Conservation (phyloP, 768 basidiomycete genomes). For the Hortiboletus campestris region DNA sequence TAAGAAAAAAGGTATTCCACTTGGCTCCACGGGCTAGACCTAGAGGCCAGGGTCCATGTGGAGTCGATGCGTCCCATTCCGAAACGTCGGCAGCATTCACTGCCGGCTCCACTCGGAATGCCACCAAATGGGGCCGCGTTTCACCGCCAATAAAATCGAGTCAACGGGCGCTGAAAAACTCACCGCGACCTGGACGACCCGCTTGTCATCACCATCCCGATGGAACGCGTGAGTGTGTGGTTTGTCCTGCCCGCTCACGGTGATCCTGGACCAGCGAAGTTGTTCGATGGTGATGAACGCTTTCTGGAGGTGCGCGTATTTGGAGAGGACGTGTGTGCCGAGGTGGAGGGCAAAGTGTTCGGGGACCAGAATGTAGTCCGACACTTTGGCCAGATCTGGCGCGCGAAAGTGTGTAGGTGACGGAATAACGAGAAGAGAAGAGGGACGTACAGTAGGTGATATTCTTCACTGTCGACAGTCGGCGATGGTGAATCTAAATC, state of each 20-base stretch:
- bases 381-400: conserved; percentile 81
- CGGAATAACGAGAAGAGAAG: background rate
- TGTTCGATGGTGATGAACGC: conserved; percentile 72
- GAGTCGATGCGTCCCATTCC: conserved; percentile 12
- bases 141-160: conserved; percentile 7
- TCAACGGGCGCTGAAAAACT: conserved; percentile 6
- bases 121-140: conserved; percentile 7
- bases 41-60: conserved; percentile 14
- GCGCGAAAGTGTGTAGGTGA: background rate
- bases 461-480: conserved; percentile 52
- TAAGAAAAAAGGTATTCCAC: conserved; percentile 3
- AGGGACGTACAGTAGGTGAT: conserved; percentile 54
- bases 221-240: conserved; percentile 80
- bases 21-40: conserved; percentile 26
- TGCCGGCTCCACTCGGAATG: conserved; percentile 21
- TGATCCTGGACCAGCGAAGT: conserved; percentile 82
- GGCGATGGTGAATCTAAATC: background rate
- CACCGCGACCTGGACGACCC: conserved; percentile 59
- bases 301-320: conserved; percentile 73
- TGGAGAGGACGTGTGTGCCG: conserved; percentile 76
- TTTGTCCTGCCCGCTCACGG: conserved; percentile 41
- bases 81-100: conserved; percentile 1
- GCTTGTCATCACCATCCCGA: conserved; percentile 90
- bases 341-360: conserved; percentile 89
- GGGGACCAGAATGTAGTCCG: conserved; percentile 79